A percentile compares a stretch with the other conserved stretches of the same genome.
Conservation (phyloP, 768 basidiomycete genomes). For the Amylocystis lapponica region DNA sequence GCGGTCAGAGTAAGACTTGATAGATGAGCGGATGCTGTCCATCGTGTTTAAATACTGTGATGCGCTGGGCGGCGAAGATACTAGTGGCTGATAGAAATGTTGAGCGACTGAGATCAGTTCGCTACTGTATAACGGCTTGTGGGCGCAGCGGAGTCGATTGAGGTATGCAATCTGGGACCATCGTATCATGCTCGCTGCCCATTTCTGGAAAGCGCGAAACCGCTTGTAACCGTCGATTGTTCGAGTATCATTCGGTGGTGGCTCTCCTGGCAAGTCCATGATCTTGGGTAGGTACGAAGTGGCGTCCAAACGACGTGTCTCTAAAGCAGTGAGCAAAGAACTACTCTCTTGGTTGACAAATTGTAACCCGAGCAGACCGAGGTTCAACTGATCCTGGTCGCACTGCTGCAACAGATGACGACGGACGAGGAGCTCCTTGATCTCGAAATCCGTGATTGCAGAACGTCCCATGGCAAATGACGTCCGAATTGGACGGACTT, state of each 20-base stretch:
- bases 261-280: conserved; percentile 50
- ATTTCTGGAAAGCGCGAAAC: conserved; percentile 39
- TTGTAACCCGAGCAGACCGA: conserved; percentile 59
- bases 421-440: conserved; percentile 85
- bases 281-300: conserved; percentile 48
- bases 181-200: conserved; percentile 45
- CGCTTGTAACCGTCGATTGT: conserved; percentile 68
- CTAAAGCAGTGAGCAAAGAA: conserved; percentile 46
- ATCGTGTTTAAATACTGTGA: conserved; percentile 32
- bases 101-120: conserved; percentile 33
- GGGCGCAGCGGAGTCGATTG: conserved; percentile 64
- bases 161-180: conserved; percentile 71
- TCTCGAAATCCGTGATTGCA: conserved; percentile 71
- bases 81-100: conserved; percentile 38
- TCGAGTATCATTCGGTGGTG: conserved; percentile 68
- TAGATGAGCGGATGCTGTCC: conserved; percentile 36
- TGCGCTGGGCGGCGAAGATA: neutral
- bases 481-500: conserved; percentile 78
- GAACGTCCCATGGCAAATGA: conserved; percentile 73
- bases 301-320: conserved; percentile 54
- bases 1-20: conserved; percentile 63
- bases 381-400: conserved; percentile 47
- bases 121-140: conserved; percentile 28
- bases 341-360: conserved; percentile 54
- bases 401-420: conserved; percentile 56